These are phyloP conservation scores for Leishmania tarentolae DNA, from an alignment of 208 protist genomes.

Conservation along the genomic window DNA sequence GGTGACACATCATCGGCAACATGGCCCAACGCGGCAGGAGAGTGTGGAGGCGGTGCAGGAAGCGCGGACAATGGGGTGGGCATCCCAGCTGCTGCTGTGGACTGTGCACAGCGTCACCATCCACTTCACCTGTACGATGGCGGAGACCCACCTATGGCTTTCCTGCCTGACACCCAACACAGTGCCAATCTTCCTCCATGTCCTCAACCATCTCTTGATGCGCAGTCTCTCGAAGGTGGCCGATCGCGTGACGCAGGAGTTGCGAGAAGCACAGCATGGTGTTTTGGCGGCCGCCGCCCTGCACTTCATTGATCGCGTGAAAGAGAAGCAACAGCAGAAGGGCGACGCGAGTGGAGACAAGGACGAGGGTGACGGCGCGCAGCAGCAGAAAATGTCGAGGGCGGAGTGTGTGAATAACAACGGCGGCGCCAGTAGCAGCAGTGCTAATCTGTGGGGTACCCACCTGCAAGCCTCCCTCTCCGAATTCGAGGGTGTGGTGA, in stretches of 20 bases:
- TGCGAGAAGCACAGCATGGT: constrained; percentile 51
- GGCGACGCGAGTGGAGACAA: not conserved
- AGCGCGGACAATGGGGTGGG: constrained; percentile 62
- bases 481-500: constrained; percentile 51
- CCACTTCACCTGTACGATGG: constrained; percentile 64
- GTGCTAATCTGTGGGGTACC: constrained; percentile 53
- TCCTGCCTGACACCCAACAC: constrained; percentile 49
- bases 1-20: constrained; percentile 47
- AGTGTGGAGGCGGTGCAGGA: constrained; percentile 7
- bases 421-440: not conserved
- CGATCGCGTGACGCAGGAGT: constrained; percentile 75
- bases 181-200: constrained; percentile 81
- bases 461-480: constrained; percentile 52
- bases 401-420: not conserved
- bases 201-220: constrained; percentile 82
- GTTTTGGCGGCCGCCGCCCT: constrained; percentile 66
- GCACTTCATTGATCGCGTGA: constrained; percentile 46
- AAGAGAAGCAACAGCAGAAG: constrained; percentile 31
- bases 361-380: not conserved
- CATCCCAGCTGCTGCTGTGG: constrained; percentile 80
- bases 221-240: constrained; percentile 87
- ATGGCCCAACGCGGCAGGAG: not conserved
- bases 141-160: constrained; percentile 80
- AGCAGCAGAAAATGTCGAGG: not conserved
- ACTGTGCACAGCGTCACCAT: constrained; percentile 86